phyloP scores from a whole-genome alignment of 768 basidiomycete genomes.

The Leucosporidium creatinivorum region DNA sequence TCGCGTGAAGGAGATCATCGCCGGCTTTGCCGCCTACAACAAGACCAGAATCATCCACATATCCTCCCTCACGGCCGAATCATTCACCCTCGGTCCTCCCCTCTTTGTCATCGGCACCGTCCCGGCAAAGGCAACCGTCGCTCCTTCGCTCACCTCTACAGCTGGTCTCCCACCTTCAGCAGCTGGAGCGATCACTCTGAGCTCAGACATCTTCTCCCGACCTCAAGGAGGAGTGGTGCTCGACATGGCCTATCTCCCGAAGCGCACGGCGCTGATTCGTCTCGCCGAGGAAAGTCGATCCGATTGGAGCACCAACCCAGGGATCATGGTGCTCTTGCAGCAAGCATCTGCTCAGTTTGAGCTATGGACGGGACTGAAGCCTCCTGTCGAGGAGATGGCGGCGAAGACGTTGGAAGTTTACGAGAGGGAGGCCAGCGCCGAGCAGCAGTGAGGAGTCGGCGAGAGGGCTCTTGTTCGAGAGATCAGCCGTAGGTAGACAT shows the following conservation, averaged over 20 bases:
- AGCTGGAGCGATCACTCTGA: conserved; percentile 40
- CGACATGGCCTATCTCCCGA: conserved; percentile 88
- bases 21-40: conserved; percentile 57
- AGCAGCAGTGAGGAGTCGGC: no score
- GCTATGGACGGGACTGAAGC: conserved; percentile 20
- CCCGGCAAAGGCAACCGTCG: conserved; percentile 43
- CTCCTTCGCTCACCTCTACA: conserved; percentile 51
- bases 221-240: conserved; percentile 57
- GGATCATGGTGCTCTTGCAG: conserved; percentile 74
- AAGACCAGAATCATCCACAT: conserved; percentile 55
- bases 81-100: conserved; percentile 44
- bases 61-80: conserved; percentile 45
- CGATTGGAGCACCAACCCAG: conserved; percentile 60
- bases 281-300: conserved; percentile 51
- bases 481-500: no score
- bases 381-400: conserved; percentile 6
- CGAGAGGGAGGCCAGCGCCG: not conserved
- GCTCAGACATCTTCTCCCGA: conserved; percentile 52
- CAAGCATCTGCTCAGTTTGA: conserved; percentile 76
- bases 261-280: conserved; percentile 65
- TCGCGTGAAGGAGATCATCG: conserved; percentile 61
- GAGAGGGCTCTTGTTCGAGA: no score
- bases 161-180: conserved; percentile 38
- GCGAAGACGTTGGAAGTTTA: conserved; percentile 14
- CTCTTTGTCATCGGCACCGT: conserved; percentile 79